Evolutionary conservation across 176 grass and related monocot species (phyloP).

Genomic region (Zea luxurians): DNA sequence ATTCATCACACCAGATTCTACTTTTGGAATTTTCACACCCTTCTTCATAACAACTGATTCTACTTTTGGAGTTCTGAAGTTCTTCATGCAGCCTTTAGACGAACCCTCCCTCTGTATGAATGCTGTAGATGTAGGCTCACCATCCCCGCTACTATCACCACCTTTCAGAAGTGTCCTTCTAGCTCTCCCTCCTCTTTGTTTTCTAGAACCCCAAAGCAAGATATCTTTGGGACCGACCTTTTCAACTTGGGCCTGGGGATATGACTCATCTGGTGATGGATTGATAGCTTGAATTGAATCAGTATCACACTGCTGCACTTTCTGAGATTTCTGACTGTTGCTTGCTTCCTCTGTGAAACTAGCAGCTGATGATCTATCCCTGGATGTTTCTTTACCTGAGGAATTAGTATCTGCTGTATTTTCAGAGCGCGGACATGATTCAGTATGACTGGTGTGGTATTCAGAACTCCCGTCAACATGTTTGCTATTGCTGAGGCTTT

Average conservation of each 20-base stretch:
- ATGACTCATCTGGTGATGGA: slow-evolving; percentile 37
- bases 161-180: slow-evolving; percentile 35
- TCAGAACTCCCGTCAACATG: slow-evolving; percentile 40
- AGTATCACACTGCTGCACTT: slow-evolving; percentile 30
- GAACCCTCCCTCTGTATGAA: slow-evolving; percentile 42
- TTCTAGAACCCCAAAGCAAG: slow-evolving; percentile 65
- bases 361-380: slow-evolving; percentile 63
- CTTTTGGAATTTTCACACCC: slow-evolving; percentile 9
- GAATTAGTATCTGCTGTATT: slow-evolving; percentile 50
- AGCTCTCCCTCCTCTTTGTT: slow-evolving; percentile 68
- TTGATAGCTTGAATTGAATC: slow-evolving; percentile 46
- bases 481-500: slow-evolving; percentile 63
- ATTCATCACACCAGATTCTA: neutral
- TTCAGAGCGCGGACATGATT: slow-evolving; percentile 48
- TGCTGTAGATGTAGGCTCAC: slow-evolving; percentile 52
- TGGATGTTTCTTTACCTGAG: slow-evolving; percentile 56
- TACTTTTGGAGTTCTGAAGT: slow-evolving; percentile 2
- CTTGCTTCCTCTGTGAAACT: slow-evolving; percentile 66
- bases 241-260: slow-evolving; percentile 29
- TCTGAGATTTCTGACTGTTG: slow-evolving; percentile 42
- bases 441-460: slow-evolving; percentile 41
- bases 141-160: slow-evolving; percentile 39
- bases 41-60: slow-evolving; percentile 13
- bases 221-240: slow-evolving; percentile 36
- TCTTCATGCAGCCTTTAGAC: slow-evolving; percentile 40